Conservation (phyloP, 2,329 filamentous ascomycete genomes). For the Basipetospora chlamydospora region DNA sequence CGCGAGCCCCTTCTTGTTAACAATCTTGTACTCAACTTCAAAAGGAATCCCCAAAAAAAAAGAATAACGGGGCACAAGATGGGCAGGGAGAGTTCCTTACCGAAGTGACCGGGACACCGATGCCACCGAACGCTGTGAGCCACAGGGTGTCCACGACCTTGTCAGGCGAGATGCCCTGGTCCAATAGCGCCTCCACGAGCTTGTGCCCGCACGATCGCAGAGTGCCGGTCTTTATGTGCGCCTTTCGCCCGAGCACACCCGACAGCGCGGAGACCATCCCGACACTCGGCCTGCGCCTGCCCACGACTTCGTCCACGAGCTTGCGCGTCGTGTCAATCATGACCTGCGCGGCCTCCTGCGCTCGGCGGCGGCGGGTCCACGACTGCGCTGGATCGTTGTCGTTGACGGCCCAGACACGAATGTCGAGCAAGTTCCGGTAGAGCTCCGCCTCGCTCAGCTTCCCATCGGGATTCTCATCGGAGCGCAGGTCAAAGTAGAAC, state of each 20-base stretch:
- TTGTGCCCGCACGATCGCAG: constrained; percentile 24
- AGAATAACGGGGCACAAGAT: no score
- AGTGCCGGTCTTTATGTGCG: constrained; percentile 18
- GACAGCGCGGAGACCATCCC: constrained; percentile 16
- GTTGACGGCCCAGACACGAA: constrained; percentile 30
- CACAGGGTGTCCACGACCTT: constrained; percentile 21
- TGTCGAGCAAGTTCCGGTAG: constrained; percentile 25
- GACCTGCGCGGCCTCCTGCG: constrained; percentile 22
- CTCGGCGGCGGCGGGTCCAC: constrained; percentile 28
- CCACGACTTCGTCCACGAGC: constrained; percentile 21
- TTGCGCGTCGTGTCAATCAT: constrained; percentile 23
- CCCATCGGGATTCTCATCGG: constrained; percentile 36
- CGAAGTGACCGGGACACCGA: constrained; percentile 22
- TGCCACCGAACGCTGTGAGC: constrained; percentile 25
- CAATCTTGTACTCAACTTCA: no score
- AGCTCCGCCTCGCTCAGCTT: constrained; percentile 23
- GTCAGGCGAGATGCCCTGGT: constrained; percentile 17
- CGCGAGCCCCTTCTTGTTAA: no score
- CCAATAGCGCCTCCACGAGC: constrained; percentile 22
- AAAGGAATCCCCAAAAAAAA: no score
- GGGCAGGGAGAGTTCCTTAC: constrained; percentile 18
- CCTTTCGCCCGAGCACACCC: constrained; percentile 15
- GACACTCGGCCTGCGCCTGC: constrained; percentile 17
- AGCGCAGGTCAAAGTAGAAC: constrained; percentile 44
- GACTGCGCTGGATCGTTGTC: constrained; percentile 31